phyloP scores from a whole-genome alignment of 2,329 filamentous ascomycete genomes.

The Sporothrix inflata region DNA sequence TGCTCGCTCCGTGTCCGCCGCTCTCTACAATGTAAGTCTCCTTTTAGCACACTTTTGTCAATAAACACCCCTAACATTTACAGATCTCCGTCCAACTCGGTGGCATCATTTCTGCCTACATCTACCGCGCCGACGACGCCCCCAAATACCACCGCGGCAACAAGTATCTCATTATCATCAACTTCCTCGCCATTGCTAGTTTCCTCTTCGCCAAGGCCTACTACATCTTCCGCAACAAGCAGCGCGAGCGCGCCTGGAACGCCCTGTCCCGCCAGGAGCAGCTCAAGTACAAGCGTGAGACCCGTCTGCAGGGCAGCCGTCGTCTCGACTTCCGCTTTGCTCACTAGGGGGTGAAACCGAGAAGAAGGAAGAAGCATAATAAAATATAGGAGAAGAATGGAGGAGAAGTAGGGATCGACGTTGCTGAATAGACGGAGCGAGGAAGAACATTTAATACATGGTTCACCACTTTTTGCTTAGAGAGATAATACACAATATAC shows the following conservation, averaged over 20 bases:
- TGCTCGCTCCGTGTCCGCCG: conserved; percentile 28
- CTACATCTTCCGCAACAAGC: conserved; percentile 54
- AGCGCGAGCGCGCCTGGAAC: conserved; percentile 50
- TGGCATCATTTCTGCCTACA: conserved; percentile 43
- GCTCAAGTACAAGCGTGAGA: conserved; percentile 42
- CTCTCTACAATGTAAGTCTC: conserved; percentile 30
- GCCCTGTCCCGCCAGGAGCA: conserved; percentile 50
- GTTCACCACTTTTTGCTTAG: not conserved
- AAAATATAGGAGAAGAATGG: not conserved
- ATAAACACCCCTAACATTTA: not conserved
- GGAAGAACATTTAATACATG: not conserved
- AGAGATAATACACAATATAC: not conserved
- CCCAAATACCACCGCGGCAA: conserved; percentile 35
- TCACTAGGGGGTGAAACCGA: conserved; percentile 36
- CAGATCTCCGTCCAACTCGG: conserved; percentile 46
- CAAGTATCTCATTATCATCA: conserved; percentile 40
- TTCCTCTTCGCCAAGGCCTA: conserved; percentile 56
- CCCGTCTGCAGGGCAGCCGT: conserved; percentile 51
- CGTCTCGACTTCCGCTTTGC: conserved; percentile 49
- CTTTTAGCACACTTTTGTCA: not conserved
- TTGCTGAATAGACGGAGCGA: not conserved
- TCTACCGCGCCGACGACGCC: conserved; percentile 49
- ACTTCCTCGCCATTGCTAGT: conserved; percentile 52
- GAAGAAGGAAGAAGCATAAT: not conserved
- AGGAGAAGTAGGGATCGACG: not conserved